Base-by-base conservation (phyloP, 306 rosid species). In the Quercus cerris region DNA sequence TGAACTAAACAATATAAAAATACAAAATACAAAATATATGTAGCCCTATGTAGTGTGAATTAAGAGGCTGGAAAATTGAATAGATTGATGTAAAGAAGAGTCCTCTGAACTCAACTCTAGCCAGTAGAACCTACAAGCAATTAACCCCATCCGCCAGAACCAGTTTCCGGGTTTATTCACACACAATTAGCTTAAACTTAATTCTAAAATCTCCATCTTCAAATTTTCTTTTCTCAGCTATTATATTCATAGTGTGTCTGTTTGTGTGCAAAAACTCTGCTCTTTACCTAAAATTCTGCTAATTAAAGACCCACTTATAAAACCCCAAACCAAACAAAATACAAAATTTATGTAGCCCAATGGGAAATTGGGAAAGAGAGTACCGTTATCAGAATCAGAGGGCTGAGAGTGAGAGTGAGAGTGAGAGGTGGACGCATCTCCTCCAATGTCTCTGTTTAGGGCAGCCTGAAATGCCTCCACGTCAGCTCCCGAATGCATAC, bases 381-480 rank as follows among this genome's bases (percentile, higher is more conserved):
- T 77, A 87, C 98, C 94, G 35, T 89, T 41, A 49, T 84, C 90
- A 31, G 93, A 83, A 77, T 74, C 91, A 77, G 92, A 86, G 19
- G 80, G 84, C 81, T 33, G 38, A 35, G 44, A 35, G 10, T 35
- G 44, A 38, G 41, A 35, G 9, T 35, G 41, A 35, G 44, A 38
- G 10, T 38, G 90, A 23, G 94, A 83, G 84, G 84, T 76, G 41
- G 87, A 82, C 2, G 81, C 78, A 76, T 88, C 97, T 74, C 97
- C 97, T n/a, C 88, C 92, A 5, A 92, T 88, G 84, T 92, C 97
- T 88, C 90, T 87, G 73, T 87, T 89, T 73, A 92, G 81, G 56
- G 97, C 97, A 76, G 93, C 97, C 87, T 92, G 97, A 41, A 94
- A 92, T 31, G 97, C 97, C 81, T 89, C 98, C 77, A 92, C 94